A percentile compares a stretch with the other conserved stretches of the same genome.
Evolutionary conservation across 306 rosid species (phyloP).

Genomic region (Gillenia trifoliata): DNA sequence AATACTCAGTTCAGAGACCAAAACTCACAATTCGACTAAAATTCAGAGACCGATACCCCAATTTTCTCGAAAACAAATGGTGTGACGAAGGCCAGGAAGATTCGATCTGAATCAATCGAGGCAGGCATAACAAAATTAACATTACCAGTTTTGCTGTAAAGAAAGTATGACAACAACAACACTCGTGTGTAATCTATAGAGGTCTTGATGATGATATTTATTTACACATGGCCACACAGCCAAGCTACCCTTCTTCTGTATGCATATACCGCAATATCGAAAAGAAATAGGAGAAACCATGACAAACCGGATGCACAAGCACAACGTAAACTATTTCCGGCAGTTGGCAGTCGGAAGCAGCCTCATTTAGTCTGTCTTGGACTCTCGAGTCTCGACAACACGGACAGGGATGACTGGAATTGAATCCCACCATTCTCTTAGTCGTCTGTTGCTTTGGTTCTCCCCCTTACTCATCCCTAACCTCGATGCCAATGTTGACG

Average conservation of each 20-base stretch:
- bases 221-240: neutral
- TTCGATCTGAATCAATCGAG: too few relatives aligned
- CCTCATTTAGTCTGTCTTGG: neutral
- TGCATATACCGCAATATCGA: neutral
- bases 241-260: neutral
- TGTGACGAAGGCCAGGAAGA: too few relatives aligned
- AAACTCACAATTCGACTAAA: too few relatives aligned
- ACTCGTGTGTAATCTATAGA: neutral
- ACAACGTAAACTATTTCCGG: neutral
- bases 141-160: neutral
- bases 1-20: too few relatives aligned
- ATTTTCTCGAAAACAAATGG: too few relatives aligned
- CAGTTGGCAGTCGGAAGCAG: neutral
- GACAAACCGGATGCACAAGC: neutral
- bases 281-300: neutral
- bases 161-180: neutral
- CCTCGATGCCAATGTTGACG: constrained; percentile 36
- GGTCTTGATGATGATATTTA: neutral
- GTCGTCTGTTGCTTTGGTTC: constrained; percentile 50
- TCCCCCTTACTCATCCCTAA: constrained; percentile 26
- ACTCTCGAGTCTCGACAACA: constrained; percentile 29
- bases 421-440: constrained; percentile 95
- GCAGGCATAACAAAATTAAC: neutral
- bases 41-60: too few relatives aligned
- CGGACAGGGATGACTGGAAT: constrained; percentile 73